A percentile compares a stretch with the other conserved stretches of the same genome.
Conservation (phyloP, 768 basidiomycete species). For the Tubosaeta brunneosetosa region DNA sequence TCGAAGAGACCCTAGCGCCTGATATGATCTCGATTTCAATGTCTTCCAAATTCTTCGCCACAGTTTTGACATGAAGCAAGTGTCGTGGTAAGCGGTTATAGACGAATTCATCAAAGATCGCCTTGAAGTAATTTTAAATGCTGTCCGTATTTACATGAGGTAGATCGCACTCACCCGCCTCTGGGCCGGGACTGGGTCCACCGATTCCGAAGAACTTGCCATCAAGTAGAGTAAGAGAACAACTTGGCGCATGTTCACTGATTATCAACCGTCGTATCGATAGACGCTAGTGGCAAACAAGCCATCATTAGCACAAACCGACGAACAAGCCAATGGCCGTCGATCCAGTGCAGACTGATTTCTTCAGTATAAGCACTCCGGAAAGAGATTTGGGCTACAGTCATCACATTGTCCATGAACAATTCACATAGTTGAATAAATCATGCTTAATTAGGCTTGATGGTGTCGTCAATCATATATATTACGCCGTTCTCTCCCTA, state of each 20-base stretch:
- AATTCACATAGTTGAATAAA: neutral
- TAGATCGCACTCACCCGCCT: slow-evolving; percentile 8
- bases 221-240: neutral
- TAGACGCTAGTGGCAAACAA: neutral
- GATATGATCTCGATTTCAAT: slow-evolving; percentile 7
- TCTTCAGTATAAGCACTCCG: neutral
- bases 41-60: neutral
- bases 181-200: neutral
- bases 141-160: neutral
- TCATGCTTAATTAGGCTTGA: slow-evolving; percentile 19
- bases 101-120: slow-evolving; percentile 12
- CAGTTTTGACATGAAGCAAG: slow-evolving; percentile 2
- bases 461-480: slow-evolving; percentile 40
- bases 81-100: slow-evolving; percentile 10
- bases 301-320: neutral
- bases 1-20: neutral
- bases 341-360: neutral
- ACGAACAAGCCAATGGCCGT: neutral
- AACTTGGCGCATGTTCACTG: neutral
- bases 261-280: neutral
- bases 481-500: slow-evolving; percentile 43
- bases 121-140: neutral
- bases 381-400: neutral
- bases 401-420: neutral
- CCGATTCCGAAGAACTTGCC: neutral